Percentiles rank a stretch among this genome's conserved stretches.
Conservation (phyloP, 306 rosid genomes). For the Bauhinia variegata region DNA sequence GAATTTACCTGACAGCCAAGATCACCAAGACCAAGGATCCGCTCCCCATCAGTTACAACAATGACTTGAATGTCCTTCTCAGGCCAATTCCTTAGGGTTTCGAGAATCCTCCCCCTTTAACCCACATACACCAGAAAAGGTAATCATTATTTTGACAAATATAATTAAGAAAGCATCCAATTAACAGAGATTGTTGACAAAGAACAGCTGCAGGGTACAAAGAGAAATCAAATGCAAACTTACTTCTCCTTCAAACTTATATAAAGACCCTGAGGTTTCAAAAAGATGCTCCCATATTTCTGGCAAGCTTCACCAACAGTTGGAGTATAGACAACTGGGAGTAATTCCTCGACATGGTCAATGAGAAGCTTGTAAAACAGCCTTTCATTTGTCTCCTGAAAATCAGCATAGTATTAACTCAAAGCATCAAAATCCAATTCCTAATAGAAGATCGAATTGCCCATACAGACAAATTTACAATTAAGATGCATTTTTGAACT, state of each 20-base stretch:
- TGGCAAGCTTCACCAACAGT: slow-evolving; percentile 99
- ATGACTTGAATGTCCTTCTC: slow-evolving; percentile 93
- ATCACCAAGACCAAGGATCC: slow-evolving; percentile 93
- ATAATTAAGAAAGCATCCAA: slow-evolving; percentile 28
- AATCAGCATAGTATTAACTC: slow-evolving; percentile 16
- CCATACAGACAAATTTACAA: neutral
- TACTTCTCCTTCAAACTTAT: slow-evolving; percentile 97
- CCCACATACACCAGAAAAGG: slow-evolving; percentile 21
- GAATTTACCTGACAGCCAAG: slow-evolving; percentile 89
- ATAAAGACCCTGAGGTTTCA: slow-evolving; percentile 85
- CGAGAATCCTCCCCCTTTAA: slow-evolving; percentile 84
- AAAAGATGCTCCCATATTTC: slow-evolving; percentile 88
- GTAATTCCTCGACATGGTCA: slow-evolving; percentile 90
- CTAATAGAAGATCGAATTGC: slow-evolving; percentile 7
- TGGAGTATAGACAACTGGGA: slow-evolving; percentile 94
- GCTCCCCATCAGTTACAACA: slow-evolving; percentile 96
- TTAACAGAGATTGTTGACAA: slow-evolving; percentile 18
- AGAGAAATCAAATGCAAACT: slow-evolving; percentile 35
- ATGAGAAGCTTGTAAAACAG: slow-evolving; percentile 83
- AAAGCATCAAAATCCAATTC: slow-evolving; percentile 19
- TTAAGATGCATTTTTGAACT: no score
- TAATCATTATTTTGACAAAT: slow-evolving; percentile 31
- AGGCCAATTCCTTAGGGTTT: slow-evolving; percentile 96
- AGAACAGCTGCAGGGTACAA: slow-evolving; percentile 14
- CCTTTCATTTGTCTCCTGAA: slow-evolving; percentile 86